These are phyloP conservation scores for Barnettozyma hawaiiensis DNA, from an alignment of 1,139 yeast genomes.

Conservation along the genomic window DNA sequence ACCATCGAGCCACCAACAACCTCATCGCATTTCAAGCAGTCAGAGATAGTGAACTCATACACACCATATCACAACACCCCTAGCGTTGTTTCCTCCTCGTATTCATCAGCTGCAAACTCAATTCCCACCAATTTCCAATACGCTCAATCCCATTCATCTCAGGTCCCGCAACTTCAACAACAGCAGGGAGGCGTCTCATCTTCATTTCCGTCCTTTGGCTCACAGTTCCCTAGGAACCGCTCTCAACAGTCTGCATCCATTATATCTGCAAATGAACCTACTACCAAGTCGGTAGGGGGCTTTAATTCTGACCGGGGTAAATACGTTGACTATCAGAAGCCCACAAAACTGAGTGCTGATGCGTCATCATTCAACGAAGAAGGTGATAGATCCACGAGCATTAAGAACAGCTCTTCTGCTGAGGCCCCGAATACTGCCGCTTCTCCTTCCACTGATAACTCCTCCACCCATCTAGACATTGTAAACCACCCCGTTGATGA, in stretches of 20 bases:
- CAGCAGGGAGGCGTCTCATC: conserved; percentile 10
- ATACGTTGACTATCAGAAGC: conserved; percentile 12
- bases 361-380: conserved; percentile 4
- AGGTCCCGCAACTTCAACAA: conserved; percentile 9
- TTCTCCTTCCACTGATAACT: conserved; percentile 20
- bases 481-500: conserved; percentile 82
- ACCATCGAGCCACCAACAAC: conserved; percentile 21
- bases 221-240: conserved; percentile 9
- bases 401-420: conserved; percentile 7
- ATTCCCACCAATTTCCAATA: conserved; percentile 19
- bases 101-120: conserved; percentile 32
- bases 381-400: conserved; percentile 6
- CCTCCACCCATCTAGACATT: conserved; percentile 65
- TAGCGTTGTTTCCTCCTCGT: conserved; percentile 37
- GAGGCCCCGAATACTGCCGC: background rate
- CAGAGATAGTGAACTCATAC: conserved; percentile 22
- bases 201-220: conserved; percentile 28
- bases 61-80: conserved; percentile 49
- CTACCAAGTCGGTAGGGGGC: conserved; percentile 32
- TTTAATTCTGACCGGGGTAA: conserved; percentile 4
- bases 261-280: conserved; percentile 36
- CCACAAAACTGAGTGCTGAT: conserved; percentile 3
- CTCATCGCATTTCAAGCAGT: conserved; percentile 24
- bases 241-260: conserved; percentile 38
- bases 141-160: conserved; percentile 13